A percentile compares a stretch with the other conserved stretches of the same genome.
phyloP scores from a whole-genome alignment of 2,329 filamentous ascomycete species.

The Phyllachora maydis region DNA sequence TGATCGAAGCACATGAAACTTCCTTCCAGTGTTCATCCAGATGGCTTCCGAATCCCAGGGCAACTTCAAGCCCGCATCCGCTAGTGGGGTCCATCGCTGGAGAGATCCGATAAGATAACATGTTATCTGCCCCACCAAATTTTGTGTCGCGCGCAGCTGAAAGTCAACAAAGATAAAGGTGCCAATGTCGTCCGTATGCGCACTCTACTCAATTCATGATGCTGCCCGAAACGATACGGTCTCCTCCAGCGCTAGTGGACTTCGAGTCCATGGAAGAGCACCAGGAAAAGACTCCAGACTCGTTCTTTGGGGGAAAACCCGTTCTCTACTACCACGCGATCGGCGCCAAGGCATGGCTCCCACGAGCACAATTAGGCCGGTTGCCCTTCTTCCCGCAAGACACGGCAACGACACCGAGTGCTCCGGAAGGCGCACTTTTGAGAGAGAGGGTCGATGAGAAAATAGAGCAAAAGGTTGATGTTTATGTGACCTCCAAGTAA shows the following conservation, averaged over 20 bases:
- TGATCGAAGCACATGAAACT: too few relatives aligned
- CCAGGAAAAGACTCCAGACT: conserved; percentile 49
- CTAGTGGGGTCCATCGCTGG: too few relatives aligned
- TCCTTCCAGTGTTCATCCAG: too few relatives aligned
- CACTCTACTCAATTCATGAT: conserved; percentile 8
- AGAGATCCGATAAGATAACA: conserved; percentile 1
- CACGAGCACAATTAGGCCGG: conserved; percentile 27
- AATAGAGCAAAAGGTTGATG: conserved; percentile 26
- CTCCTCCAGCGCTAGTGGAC: conserved; percentile 31
- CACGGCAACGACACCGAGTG: conserved; percentile 10
- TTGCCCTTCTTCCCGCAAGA: conserved; percentile 31
- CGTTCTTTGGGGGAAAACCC: conserved; percentile 51
- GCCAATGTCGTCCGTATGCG: background rate
- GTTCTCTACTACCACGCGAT: conserved; percentile 45
- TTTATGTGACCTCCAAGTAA: conserved; percentile 39
- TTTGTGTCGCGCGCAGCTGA: background rate
- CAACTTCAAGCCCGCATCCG: too few relatives aligned
- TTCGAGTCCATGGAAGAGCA: conserved; percentile 49
- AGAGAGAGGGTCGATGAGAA: conserved; percentile 15
- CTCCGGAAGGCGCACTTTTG: conserved; percentile 12
- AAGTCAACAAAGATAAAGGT: conserved; percentile 2
- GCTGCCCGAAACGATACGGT: conserved; percentile 33
- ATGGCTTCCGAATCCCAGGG: too few relatives aligned
- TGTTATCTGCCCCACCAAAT: conserved; percentile 1
- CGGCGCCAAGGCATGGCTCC: conserved; percentile 34